Percentiles rank a stretch among this genome's conserved stretches.
phyloP scores from a whole-genome alignment of 164 flowering plant genomes.

The Cinnamomum chago region DNA sequence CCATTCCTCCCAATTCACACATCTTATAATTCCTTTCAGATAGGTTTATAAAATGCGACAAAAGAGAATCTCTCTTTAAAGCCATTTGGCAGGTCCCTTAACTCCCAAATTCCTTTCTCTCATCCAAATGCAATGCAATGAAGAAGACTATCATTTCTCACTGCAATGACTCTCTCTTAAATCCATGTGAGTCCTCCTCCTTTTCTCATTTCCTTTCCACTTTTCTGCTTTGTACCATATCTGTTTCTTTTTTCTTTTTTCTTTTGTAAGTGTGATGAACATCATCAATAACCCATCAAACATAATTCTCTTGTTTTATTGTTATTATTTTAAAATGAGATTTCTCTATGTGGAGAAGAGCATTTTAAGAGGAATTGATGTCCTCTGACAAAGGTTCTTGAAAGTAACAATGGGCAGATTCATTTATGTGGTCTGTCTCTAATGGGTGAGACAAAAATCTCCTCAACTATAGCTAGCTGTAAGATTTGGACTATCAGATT shows the following conservation, averaged over 20 bases:
- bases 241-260: neutral
- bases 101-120: neutral
- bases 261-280: neutral
- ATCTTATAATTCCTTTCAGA: neutral
- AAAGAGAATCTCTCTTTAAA: conserved; percentile 5
- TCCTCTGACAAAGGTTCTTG: conserved; percentile 6
- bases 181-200: conserved; percentile 3
- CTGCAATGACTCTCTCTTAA: neutral
- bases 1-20: neutral
- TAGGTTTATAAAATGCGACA: conserved; percentile 11
- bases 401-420: conserved; percentile 1
- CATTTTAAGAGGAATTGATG: conserved; percentile 2
- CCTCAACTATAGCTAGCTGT: neutral
- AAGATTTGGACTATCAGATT: neutral
- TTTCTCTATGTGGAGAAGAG: neutral
- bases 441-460: conserved; percentile 8
- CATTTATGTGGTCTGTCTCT: conserved; percentile 1
- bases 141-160: neutral
- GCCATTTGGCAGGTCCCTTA: neutral
- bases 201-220: neutral
- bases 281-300: neutral
- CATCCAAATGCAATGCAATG: neutral
- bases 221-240: neutral
- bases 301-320: neutral
- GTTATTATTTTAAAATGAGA: neutral